Evolutionary conservation across 257 asterid species (phyloP).

Genomic region (Ajuga chamaepitys): DNA sequence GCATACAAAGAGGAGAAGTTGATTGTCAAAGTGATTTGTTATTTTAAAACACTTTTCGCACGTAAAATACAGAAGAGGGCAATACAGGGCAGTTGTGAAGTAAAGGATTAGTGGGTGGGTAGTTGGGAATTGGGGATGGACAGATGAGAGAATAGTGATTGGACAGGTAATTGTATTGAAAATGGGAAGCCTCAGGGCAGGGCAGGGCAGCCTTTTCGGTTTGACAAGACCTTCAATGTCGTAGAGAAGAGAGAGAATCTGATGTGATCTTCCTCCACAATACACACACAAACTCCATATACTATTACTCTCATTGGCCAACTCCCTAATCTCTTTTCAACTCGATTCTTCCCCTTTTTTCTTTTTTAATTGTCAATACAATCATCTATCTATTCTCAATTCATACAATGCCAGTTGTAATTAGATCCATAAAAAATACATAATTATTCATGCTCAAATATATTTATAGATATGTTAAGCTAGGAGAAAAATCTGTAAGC

Average conservation of each 20-base stretch:
- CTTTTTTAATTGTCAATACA: not conserved
- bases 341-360: not conserved
- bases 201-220: conserved; percentile 29
- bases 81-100: too few relatives aligned
- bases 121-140: conserved; percentile 16
- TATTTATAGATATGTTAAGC: too few relatives aligned
- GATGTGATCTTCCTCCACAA: conserved; percentile 43
- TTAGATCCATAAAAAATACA: too few relatives aligned
- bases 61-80: not conserved
- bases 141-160: conserved; percentile 22
- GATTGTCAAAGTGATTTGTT: too few relatives aligned
- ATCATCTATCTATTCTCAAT: too few relatives aligned
- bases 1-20: too few relatives aligned
- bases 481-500: too few relatives aligned
- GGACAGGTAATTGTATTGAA: conserved; percentile 31
- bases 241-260: conserved; percentile 20
- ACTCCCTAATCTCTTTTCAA: not conserved
- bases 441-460: too few relatives aligned
- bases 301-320: conserved; percentile 19
- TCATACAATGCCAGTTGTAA: too few relatives aligned
- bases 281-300: conserved; percentile 4
- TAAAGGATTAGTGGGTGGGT: conserved; percentile 8
- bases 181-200: conserved; percentile 11
- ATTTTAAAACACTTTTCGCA: too few relatives aligned
- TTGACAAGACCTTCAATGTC: conserved; percentile 44